phyloP scores from a whole-genome alignment of 2,329 filamentous ascomycete genomes.

The Verticillium dahliae region DNA sequence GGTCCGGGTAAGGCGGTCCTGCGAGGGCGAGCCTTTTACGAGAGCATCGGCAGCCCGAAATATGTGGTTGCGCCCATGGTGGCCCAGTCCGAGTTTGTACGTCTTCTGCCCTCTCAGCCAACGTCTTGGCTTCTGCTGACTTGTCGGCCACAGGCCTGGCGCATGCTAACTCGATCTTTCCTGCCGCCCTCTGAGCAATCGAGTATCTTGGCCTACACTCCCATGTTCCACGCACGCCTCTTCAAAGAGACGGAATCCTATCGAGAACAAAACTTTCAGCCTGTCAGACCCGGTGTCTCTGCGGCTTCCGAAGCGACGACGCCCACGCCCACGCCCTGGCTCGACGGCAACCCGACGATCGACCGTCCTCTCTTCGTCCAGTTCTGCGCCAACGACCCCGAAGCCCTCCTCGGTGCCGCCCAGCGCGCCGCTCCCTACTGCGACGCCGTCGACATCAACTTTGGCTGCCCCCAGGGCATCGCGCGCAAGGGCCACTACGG shows the following conservation, averaged over 20 bases:
- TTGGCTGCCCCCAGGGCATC: slow-evolving; percentile 95
- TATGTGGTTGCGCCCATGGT: slow-evolving; percentile 95
- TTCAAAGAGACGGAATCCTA: slow-evolving; percentile 74
- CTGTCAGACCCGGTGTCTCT: slow-evolving; percentile 32
- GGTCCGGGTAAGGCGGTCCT: slow-evolving; percentile 45
- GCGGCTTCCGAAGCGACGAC: slow-evolving; percentile 7
- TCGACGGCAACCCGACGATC: slow-evolving; percentile 79
- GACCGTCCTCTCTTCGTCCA: slow-evolving; percentile 93
- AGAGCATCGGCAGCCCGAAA: slow-evolving; percentile 89
- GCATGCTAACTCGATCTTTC: slow-evolving; percentile 91
- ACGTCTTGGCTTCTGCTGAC: background rate
- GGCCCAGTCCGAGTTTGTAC: slow-evolving; percentile 93
- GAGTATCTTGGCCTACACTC: slow-evolving; percentile 78
- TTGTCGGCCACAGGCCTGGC: slow-evolving; percentile 66
- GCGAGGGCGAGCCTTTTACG: slow-evolving; percentile 83
- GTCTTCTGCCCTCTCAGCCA: slow-evolving; percentile 22
- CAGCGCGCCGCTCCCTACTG: slow-evolving; percentile 76
- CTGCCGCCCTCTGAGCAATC: slow-evolving; percentile 59
- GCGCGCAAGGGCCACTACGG: slow-evolving; percentile 87
- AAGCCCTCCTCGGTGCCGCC: slow-evolving; percentile 74
- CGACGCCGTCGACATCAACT: slow-evolving; percentile 90
- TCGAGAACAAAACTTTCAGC: slow-evolving; percentile 75
- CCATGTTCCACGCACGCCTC: slow-evolving; percentile 92
- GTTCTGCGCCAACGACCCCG: slow-evolving; percentile 86
- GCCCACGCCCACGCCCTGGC: slow-evolving; percentile 37